Evolutionary conservation across 1,284 basidiomycete genomes (phyloP).

Genomic region (Tilletia horrida): DNA sequence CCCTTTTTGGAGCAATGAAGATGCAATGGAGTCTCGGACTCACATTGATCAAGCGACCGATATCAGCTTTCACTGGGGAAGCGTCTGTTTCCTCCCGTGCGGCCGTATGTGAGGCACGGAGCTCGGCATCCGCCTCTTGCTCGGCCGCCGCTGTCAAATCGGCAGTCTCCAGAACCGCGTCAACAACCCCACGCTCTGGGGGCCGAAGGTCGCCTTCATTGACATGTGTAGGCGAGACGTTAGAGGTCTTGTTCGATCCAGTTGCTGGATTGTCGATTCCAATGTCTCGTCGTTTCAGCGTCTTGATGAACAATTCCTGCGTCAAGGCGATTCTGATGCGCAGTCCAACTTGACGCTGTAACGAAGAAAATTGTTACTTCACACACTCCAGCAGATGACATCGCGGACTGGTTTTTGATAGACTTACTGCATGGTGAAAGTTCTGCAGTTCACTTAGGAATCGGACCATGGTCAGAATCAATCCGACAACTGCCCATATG

Average conservation of each 20-base stretch:
- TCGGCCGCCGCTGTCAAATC: slow-evolving; percentile 4
- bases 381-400: not conserved
- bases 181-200: not conserved
- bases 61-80: slow-evolving; percentile 20
- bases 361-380: not conserved
- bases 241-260: not conserved
- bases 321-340: slow-evolving; percentile 47
- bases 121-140: not conserved
- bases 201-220: not conserved
- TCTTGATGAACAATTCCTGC: slow-evolving; percentile 49
- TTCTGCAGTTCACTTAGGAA: slow-evolving; percentile 42
- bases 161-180: not conserved
- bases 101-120: not conserved
- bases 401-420: not conserved
- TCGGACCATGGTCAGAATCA: slow-evolving; percentile 33
- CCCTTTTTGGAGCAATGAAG: not conserved
- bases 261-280: slow-evolving; percentile 9
- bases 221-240: not conserved
- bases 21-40: slow-evolving; percentile 57
- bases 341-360: slow-evolving; percentile 45
- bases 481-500: slow-evolving; percentile 31
- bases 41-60: slow-evolving; percentile 10
- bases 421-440: slow-evolving; percentile 44
- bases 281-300: slow-evolving; percentile 45
- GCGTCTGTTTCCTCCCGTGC: not conserved